Evolutionary conservation across 345 rosid species (phyloP), one percentile per base, ranked within the genome.

Genomic region (Melaleuca alternifolia): DNA sequence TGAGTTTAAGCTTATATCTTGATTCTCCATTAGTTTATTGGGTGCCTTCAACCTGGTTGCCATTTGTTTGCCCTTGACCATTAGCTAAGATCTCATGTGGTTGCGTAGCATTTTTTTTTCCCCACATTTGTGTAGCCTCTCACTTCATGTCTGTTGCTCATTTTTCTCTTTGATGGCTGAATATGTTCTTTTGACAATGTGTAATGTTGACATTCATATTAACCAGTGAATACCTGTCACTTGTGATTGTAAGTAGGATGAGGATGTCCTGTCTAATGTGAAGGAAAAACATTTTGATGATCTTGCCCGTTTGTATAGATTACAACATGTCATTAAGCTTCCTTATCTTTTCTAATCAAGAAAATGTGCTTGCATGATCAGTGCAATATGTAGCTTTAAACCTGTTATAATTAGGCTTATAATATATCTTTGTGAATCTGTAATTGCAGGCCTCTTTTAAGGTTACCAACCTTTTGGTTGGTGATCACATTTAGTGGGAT

Each of bases 401-500:
- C 3, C 46, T 52, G 37, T 28, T 26, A 83, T 51, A 18, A 30
- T 54, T 21, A 37, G 37, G 48, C 79, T 71, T 71, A 24, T 59
- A 11, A 62, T 61, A 61, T 21, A 33, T 54, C 23, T 48, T 71
- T 46, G 5, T 33, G 50, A 26, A 6, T 88, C 51, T 52, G 33
- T 62, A 54, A 50, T 71, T 57, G 61, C 97, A 97, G 99, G 53
- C 99, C 99, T 33, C 97, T 97, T 82, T 89, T 97, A 86, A 92
- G 92, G 88, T 88, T 95, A 85, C 99, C 99, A 54, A 83, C 85
- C 90, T 97, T 97, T 90, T 97, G 99, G 99, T 84, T 94, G 88
- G 98, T 97, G 51, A 92, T 92, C 89, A 96, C 99, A 48, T 90
- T 96, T 46, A 96, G 99, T 89, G 99, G 99, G 86, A 92, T 96